Percentiles rank a stretch among this genome's conserved stretches.
Evolutionary conservation across 108 stramenopile genomes (phyloP).

Genomic region (Cyclotella cryptica): DNA sequence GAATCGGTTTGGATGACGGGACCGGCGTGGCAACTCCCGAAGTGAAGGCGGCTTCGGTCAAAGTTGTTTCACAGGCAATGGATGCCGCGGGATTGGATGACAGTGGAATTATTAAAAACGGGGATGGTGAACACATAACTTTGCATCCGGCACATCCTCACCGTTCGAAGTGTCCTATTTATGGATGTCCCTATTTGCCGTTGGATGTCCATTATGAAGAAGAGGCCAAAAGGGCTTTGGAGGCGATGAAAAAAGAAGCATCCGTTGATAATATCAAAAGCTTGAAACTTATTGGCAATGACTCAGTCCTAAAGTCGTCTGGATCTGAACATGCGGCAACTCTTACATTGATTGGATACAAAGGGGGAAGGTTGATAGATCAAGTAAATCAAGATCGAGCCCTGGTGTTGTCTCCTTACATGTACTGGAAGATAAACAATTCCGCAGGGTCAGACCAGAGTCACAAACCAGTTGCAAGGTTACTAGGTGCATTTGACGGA

Average conservation of each 20-base stretch:
- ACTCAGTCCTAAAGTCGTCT: constrained; percentile 34
- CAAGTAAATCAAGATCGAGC: constrained; percentile 78
- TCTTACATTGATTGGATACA: constrained; percentile 68
- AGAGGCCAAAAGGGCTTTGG: constrained; percentile 49
- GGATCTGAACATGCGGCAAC: constrained; percentile 57
- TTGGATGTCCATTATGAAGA: constrained; percentile 70
- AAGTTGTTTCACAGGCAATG: constrained; percentile 25
- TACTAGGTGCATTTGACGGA: constrained; percentile 88
- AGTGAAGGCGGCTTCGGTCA: constrained; percentile 33
- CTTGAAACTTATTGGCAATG: background rate
- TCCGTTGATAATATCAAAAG: background rate
- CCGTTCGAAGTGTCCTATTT: constrained; percentile 56
- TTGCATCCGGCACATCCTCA: constrained; percentile 45
- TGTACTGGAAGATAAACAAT: constrained; percentile 29
- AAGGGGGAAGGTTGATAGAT: constrained; percentile 57
- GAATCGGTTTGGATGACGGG: constrained; percentile 29
- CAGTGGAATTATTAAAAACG: constrained; percentile 29
- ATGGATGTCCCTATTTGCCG: constrained; percentile 73
- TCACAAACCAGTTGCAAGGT: constrained; percentile 31
- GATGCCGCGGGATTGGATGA: constrained; percentile 53
- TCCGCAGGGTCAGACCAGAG: constrained; percentile 8
- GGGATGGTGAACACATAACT: constrained; percentile 21
- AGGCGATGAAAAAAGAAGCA: constrained; percentile 42
- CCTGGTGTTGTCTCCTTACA: constrained; percentile 55
- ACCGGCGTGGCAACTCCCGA: constrained; percentile 33